Conservation (phyloP, 2,329 filamentous ascomycete species). For the Aspergillus ustus region DNA sequence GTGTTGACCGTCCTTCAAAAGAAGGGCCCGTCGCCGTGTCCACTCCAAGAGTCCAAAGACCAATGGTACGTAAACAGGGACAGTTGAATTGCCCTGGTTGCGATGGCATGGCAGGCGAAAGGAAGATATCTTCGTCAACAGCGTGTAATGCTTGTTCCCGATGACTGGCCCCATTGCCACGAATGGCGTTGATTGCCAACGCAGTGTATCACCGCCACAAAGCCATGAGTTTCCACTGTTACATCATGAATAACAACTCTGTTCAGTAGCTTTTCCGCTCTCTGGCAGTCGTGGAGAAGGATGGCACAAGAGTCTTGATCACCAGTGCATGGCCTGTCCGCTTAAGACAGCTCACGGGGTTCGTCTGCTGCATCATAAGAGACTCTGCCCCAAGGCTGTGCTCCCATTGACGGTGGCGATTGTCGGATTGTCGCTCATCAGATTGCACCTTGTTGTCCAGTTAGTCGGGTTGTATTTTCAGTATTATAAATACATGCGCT, state of each 20-base stretch:
- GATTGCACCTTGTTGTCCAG: background rate
- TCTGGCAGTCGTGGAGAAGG: no score
- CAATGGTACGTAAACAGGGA: constrained; percentile 28
- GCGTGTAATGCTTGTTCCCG: background rate
- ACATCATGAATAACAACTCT: background rate
- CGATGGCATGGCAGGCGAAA: constrained; percentile 11
- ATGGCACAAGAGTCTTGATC: no score
- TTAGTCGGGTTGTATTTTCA: background rate
- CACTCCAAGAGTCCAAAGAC: constrained; percentile 14
- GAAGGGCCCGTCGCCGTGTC: constrained; percentile 37
- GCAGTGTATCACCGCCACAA: background rate
- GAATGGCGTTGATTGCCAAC: background rate
- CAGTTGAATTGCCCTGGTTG: constrained; percentile 43
- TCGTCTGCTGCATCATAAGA: background rate
- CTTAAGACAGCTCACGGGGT: background rate
- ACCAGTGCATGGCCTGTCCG: no score
- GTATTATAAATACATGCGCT: background rate
- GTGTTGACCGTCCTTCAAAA: constrained; percentile 40
- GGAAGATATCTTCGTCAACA: background rate
- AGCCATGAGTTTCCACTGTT: background rate
- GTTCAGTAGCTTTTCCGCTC: no score
- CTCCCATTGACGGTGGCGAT: background rate
- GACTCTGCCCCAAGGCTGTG: background rate
- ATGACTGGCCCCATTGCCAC: background rate
- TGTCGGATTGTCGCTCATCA: background rate